Evolutionary conservation across 257 asterid species (phyloP).

Genomic region (Avicennia marina): DNA sequence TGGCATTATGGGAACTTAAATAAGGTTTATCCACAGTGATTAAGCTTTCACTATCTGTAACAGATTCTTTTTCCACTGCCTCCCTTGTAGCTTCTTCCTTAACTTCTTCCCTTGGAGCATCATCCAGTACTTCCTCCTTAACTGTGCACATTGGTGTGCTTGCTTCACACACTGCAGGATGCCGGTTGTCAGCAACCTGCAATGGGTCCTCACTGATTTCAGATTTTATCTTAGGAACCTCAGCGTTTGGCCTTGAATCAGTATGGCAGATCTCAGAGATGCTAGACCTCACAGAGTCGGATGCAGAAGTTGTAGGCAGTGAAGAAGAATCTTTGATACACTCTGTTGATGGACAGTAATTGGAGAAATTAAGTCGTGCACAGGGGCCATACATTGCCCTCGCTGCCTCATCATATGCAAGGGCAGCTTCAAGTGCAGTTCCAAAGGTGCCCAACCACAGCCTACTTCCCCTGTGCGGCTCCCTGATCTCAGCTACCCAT

Average conservation of each 20-base stretch:
- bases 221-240: background rate
- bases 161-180: background rate
- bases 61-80: constrained; percentile 16
- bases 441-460: constrained; percentile 52
- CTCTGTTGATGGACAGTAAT: background rate
- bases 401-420: constrained; percentile 59
- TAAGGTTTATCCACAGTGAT: constrained; percentile 2
- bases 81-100: constrained; percentile 1
- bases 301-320: constrained; percentile 22
- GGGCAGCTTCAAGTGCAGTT: constrained; percentile 45
- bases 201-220: constrained; percentile 6
- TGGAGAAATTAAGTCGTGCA: constrained; percentile 51
- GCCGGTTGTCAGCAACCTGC: background rate
- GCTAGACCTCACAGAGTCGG: constrained; percentile 33
- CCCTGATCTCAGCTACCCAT: constrained; percentile 73
- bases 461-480: constrained; percentile 49
- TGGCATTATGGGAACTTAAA: background rate
- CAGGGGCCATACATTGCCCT: constrained; percentile 45
- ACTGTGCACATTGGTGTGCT: constrained; percentile 15
- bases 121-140: constrained; percentile 23
- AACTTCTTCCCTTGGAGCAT: background rate
- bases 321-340: constrained; percentile 14
- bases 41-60: background rate
- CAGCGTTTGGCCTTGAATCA: background rate
- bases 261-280: constrained; percentile 38